A percentile compares a stretch with the other conserved stretches of the same genome.
Conservation (phyloP, 768 basidiomycete species). For the Kwoniella heveanensis region DNA sequence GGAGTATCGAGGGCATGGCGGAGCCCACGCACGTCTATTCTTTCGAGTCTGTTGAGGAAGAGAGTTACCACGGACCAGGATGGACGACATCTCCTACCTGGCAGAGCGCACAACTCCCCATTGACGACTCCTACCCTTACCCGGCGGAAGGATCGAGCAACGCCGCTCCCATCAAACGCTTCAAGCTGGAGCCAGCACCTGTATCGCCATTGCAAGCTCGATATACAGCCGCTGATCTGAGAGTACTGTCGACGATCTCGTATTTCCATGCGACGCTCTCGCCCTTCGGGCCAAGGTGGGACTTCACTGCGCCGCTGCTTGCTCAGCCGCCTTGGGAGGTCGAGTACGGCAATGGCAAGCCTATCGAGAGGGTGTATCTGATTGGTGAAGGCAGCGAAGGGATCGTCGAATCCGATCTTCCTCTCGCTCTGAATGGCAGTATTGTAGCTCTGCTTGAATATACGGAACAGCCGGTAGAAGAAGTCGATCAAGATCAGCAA, state of each 20-base stretch:
- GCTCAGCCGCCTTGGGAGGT: slow-evolving; percentile 74
- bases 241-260: slow-evolving; percentile 70
- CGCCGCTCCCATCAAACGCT: slow-evolving; percentile 4
- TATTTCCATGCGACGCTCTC: slow-evolving; percentile 68
- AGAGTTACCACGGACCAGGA: slow-evolving; percentile 15
- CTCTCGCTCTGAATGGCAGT: slow-evolving; percentile 73
- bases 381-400: slow-evolving; percentile 77
- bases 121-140: neutral
- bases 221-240: slow-evolving; percentile 69
- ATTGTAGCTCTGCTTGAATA: slow-evolving; percentile 71
- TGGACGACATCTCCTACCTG: slow-evolving; percentile 37
- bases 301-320: slow-evolving; percentile 68
- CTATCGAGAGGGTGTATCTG: slow-evolving; percentile 69
- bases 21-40: slow-evolving; percentile 66
- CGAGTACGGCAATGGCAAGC: slow-evolving; percentile 58
- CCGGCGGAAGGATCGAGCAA: neutral
- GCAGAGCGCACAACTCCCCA: slow-evolving; percentile 11
- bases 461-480: slow-evolving; percentile 1
- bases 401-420: slow-evolving; percentile 70
- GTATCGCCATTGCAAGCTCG: slow-evolving; percentile 59
- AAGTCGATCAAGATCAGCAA: slow-evolving; percentile 11
- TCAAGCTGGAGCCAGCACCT: slow-evolving; percentile 60
- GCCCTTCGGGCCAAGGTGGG: slow-evolving; percentile 63
- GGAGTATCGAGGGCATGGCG: slow-evolving; percentile 68
- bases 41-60: slow-evolving; percentile 39